Evolutionary conservation across 78 protist genomes (phyloP), one percentile per base, ranked within the genome.

Genomic region (Speleostelium caveatum): DNA sequence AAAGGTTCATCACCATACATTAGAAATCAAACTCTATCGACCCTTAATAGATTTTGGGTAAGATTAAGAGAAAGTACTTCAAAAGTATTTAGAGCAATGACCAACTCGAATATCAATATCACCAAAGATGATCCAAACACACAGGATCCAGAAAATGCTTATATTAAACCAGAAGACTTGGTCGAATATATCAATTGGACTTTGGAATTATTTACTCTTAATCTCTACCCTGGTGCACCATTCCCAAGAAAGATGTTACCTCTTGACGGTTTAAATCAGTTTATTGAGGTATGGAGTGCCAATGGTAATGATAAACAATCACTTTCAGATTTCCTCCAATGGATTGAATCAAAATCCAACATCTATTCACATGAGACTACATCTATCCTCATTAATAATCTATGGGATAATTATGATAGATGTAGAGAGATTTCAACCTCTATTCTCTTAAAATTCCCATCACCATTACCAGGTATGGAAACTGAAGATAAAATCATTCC

Each of bases 211-310:
- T 78, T 75, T 51, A 35, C 73, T 0, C 28, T 42, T 26, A 75
- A 66, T 30, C 12, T 88, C 3, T 88, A 88, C 26, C 94, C 94
- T 42, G 94, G 74, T 36, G 79, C 94, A n/a, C 94, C 94, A 35
- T 88, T 72, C 60, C 76, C 94, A 55, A 61, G 94, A 61, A 75
- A 76, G 62, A 73, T 69, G 89, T 38, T 73, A 49, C 89, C 94
- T 14, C n/a, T 88, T 28, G 89, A 88, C 7, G 85, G 75, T 19
- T 33, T 78, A 39, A 30, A 28, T 26, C 16, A 36, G 12, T 65
- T 88, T 38, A 55, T 88, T 7, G 94, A 75, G 68, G 41, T 51
- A 16, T 88, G 86, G 86, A 24, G 75, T 41, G 26, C 41, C 12
- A 74, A 71, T 22, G 28, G 32, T 32, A 51, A 72, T 5, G 77